A percentile compares a stretch with the other conserved stretches of the same genome.
Evolutionary conservation across 306 rosid species (phyloP).

Genomic region (Fagus sylvatica): DNA sequence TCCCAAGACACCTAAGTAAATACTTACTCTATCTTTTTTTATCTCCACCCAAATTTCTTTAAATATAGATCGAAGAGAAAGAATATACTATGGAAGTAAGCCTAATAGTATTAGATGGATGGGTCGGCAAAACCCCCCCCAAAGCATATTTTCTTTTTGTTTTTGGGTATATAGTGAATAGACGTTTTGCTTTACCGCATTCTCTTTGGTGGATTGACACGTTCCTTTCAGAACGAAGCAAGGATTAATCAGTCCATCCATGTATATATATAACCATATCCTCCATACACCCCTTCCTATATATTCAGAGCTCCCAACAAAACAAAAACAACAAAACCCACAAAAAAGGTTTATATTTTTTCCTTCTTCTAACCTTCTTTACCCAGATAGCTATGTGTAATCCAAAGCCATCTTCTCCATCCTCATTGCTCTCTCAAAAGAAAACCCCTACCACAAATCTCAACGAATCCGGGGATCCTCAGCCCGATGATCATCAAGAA

Average conservation of each 20-base stretch:
- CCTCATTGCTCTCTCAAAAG: constrained; percentile 47
- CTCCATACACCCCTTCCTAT: constrained; percentile 44
- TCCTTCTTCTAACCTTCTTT: constrained; percentile 2
- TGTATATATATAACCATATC: constrained; percentile 55
- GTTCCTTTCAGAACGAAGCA: constrained; percentile 22
- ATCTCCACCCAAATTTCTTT: constrained; percentile 13
- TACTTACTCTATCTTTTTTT: background rate
- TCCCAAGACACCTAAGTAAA: constrained; percentile 31
- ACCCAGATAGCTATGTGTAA: constrained; percentile 52
- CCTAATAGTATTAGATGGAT: background rate
- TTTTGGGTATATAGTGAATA: background rate
- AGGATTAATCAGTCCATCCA: constrained; percentile 40
- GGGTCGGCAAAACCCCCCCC: constrained; percentile 8
- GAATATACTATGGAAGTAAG: background rate
- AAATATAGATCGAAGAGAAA: background rate
- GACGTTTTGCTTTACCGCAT: constrained; percentile 16
- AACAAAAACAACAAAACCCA: constrained; percentile 17
- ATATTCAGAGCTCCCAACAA: constrained; percentile 24
- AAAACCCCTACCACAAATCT: constrained; percentile 51
- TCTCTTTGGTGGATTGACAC: constrained; percentile 44
- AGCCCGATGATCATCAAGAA: constrained; percentile 36
- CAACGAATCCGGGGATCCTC: constrained; percentile 32
- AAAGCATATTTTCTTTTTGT: constrained; percentile 4
- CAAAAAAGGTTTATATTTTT: constrained; percentile 13
- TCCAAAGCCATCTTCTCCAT: constrained; percentile 61